phyloP scores from a whole-genome alignment of 1,284 basidiomycete genomes.

The Taiwanofungus camphoratus region DNA sequence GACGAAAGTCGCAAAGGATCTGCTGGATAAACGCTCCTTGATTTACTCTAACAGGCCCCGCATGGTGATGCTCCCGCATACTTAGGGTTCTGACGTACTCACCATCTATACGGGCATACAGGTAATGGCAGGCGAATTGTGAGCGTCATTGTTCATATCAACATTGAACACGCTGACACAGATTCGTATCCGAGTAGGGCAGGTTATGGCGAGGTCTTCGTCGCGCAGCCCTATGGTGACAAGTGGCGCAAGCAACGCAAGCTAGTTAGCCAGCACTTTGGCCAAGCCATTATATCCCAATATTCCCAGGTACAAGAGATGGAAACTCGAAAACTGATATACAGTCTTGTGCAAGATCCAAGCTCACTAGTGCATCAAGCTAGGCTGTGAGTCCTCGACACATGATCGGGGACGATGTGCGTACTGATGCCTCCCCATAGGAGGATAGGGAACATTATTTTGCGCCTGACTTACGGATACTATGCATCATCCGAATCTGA shows the following conservation, averaged over 20 bases:
- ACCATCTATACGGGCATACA: background rate
- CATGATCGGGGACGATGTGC: too few relatives aligned
- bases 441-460: conserved; percentile 21
- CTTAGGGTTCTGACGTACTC: background rate
- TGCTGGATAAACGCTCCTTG: conserved; percentile 13
- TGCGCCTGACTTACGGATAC: conserved; percentile 27
- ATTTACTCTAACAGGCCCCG: conserved; percentile 14
- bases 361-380: background rate
- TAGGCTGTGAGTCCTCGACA: background rate
- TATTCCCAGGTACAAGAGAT: background rate
- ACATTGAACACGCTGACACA: too few relatives aligned
- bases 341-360: background rate
- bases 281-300: background rate
- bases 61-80: background rate
- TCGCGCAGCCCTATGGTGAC: conserved; percentile 1
- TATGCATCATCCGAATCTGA: conserved; percentile 20
- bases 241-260: conserved; percentile 2
- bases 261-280: background rate
- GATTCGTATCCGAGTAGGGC: background rate
- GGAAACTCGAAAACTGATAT: background rate
- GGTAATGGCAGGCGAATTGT: background rate
- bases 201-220: background rate
- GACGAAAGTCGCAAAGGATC: conserved; percentile 9
- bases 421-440: too few relatives aligned
- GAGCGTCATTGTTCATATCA: background rate